Conservation (phyloP, 1,139 yeast genomes). For the Pichia sp. region DNA sequence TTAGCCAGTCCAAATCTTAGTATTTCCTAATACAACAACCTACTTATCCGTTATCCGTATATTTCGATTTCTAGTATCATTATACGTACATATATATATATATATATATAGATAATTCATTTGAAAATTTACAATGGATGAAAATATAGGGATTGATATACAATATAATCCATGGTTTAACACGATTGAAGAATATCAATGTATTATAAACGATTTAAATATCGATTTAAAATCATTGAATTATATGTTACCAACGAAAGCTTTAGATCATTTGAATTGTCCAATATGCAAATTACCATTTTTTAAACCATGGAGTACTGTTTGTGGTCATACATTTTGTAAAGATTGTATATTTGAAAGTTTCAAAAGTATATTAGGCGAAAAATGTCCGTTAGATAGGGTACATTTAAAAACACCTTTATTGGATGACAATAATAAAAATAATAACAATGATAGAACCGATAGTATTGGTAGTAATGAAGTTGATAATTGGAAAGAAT, state of each 20-base stretch:
- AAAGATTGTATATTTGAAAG: constrained; percentile 46
- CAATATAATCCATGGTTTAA: not conserved
- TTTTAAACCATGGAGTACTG: constrained; percentile 47
- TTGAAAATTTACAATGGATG: not conserved
- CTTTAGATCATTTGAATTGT: constrained; percentile 46
- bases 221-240: constrained; percentile 20
- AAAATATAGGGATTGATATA: not conserved
- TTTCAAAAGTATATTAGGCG: constrained; percentile 33
- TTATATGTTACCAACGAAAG: constrained; percentile 27
- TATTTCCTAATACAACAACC: too few species aligned
- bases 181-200: not conserved
- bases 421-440: not conserved
- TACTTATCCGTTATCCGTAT: too few species aligned
- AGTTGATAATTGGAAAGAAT: constrained; percentile 16
- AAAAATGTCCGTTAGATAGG: constrained; percentile 60
- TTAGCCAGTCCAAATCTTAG: too few species aligned
- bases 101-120: not conserved
- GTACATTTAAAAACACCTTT: constrained; percentile 34
- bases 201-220: not conserved
- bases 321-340: constrained; percentile 59
- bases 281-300: constrained; percentile 57
- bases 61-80: too few species aligned
- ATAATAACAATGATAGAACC: not conserved
- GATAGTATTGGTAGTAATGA: constrained; percentile 6
- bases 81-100: too few species aligned